Base-by-base conservation (phyloP, 2,329 filamentous ascomycete genomes). In the Colletotrichum sp. region DNA sequence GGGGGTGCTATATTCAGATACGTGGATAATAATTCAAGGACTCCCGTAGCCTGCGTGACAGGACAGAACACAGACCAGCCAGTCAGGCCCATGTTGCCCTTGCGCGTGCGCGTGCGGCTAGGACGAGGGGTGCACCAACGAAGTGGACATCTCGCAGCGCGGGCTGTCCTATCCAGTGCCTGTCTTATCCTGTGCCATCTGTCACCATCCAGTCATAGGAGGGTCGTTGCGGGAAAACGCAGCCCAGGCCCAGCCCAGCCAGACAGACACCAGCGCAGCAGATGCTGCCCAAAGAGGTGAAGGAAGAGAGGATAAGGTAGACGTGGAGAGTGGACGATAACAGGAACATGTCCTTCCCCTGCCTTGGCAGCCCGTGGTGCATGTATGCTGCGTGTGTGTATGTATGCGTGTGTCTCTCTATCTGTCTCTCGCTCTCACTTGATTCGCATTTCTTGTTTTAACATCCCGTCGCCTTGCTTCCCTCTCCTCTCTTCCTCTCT, bases 91-190 rank as follows among this genome's bases (percentile, higher is more conserved):
- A 63, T 38, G 63, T 63, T 61, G 69, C 69, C 61, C 43, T 48
- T 74, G 67, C 70, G 62, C 64, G 66, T 74, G 73, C 62, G 56
- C 62, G 30, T 67, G 63, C 43, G 62, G 68, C 52, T 55, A 59
- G 68, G 63, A 67, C 73, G 62, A 72, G 73, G 73, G 73, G 73
- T 69, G 59, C 73, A 69, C 48, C 63, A 73, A 64, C 73, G 36
- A 64, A 73, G 73, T 73, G 73, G 73, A 64, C 69, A 73, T 73
- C 38, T 56, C 21, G 34, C 48, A 68, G 58, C 63, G 62, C 62
- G 61, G 38, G n/a, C 56, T 58, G 73, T 68, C 69, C 69, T 68
- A 75, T 64, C 64, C 69, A 48, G 67, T 34, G 67, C 67, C 56
- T 75, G 73, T 73, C 63, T 69, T 73, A 63, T 72, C 36, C 68